phyloP scores from a whole-genome alignment of 2,329 filamentous ascomycete species.

The Aspergillus piperis region DNA sequence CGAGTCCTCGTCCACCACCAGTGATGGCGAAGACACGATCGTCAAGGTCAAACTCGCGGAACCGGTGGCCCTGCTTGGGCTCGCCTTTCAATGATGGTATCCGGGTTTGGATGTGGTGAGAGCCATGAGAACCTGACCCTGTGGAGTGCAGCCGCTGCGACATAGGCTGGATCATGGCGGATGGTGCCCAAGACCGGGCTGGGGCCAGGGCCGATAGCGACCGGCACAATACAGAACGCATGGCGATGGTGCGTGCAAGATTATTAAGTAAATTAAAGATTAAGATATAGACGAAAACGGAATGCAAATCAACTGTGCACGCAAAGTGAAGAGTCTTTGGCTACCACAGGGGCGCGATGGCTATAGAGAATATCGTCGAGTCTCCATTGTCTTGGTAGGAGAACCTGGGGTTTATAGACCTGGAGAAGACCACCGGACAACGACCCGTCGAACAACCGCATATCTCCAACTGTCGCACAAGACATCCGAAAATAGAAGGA shows the following conservation, averaged over 20 bases:
- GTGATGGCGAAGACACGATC: slow-evolving; percentile 46
- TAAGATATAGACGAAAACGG: not conserved
- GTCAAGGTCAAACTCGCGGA: slow-evolving; percentile 47
- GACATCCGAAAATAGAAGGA: slow-evolving; percentile 15
- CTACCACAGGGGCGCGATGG: slow-evolving; percentile 1
- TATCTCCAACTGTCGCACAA: slow-evolving; percentile 10
- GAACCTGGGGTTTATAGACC: slow-evolving; percentile 26
- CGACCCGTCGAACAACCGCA: slow-evolving; percentile 21
- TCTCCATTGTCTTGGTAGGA: slow-evolving; percentile 4
- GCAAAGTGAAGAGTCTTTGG: not conserved
- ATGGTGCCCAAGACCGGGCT: slow-evolving; percentile 17
- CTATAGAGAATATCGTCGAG: not conserved
- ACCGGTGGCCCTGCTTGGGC: slow-evolving; percentile 33
- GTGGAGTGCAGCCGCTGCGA: slow-evolving; percentile 24
- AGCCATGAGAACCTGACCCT: slow-evolving; percentile 19
- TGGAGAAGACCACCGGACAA: slow-evolving; percentile 4
- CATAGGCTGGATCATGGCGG: slow-evolving; percentile 8
- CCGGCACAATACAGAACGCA: slow-evolving; percentile 21
- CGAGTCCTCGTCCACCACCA: slow-evolving; percentile 47
- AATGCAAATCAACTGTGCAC: not conserved
- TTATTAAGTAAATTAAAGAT: slow-evolving; percentile 9
- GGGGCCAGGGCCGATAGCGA: slow-evolving; percentile 13
- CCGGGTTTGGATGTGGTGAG: slow-evolving; percentile 36
- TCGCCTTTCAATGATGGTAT: slow-evolving; percentile 26
- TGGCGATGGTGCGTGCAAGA: slow-evolving; percentile 10